Base-by-base conservation (phyloP, 176 grass and related monocot species). In the Aegilops umbellulata region DNA sequence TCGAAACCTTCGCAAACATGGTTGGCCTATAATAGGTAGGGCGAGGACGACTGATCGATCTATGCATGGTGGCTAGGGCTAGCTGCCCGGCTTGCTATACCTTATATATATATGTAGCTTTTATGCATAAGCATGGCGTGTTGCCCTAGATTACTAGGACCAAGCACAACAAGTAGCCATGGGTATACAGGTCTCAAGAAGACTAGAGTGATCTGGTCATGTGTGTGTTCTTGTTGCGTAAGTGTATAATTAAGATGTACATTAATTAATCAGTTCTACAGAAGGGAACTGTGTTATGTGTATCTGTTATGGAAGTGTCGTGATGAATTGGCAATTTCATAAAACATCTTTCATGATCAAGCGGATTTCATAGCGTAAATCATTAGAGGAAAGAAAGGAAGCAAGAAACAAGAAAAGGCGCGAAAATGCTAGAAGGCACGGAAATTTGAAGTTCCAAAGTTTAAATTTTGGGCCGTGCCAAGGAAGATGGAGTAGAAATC, bases 181-280 rank as follows among this genome's bases (percentile, higher is more conserved):
- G 26, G 19, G 38, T 57, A 19, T 77, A 29, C 61, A 53, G 20
- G 16, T 60, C 55, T 22, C 3, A 61, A 30, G 32, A 60, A 29
- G 36, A 74, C 69, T 42, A 39, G 67, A 67, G 73, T 82, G 22
- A 27, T 57, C 47, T 69, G 20, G 20, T 65, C 60, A 70, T 65
- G 22, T 12, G 60, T 42, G 30, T 76, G 39, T 87, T 46, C 46
- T 29, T 24, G 30, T 76, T 65, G 20, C 76, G 20, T 47, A 47
- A 47, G 23, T 10, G 24, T 47, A 73, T 16, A 74, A 27, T 19
- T 27, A 76, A 66, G 23, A 36, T 55, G 39, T 87, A 24, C 8
- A 77, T 26, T 35, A 79, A 79, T 29, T 22, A 75, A 74, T 10
- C 44, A 76, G 70, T 76, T 76, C 44, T 32, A 31, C 12, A 76